Evolutionary conservation across 2,329 filamentous ascomycete species (phyloP), one percentile per base, ranked within the genome.

Genomic region (Leptographium procerum): DNA sequence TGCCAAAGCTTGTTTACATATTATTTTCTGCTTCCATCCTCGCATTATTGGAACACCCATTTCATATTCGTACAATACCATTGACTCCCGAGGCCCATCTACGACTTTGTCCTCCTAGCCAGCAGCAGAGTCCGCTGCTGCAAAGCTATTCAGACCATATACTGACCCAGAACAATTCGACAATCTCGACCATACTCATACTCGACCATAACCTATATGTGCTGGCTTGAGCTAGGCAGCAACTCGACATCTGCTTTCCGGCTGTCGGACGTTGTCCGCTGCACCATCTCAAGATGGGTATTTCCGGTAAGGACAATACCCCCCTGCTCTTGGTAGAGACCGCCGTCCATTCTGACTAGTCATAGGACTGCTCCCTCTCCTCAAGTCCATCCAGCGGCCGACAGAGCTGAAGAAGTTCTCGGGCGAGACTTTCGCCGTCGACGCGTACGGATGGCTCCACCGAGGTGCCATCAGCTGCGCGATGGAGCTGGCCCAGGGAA

Each of bases 361-460:
- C n/a, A 1, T 26, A 91, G 92, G 94, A 51, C 83, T 99, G 57
- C 80, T 97, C 36, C 90, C 90, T 43, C 79, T 97, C 61, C 84
- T 99, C 61, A 97, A 97, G 73, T 97, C 94, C 52, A 97, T 99
- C 57, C 94, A 99, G 61, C 91, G 88, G 68, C 88, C 88, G 68
- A 88, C 84, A 55, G 88, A 89, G 65, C 78, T 99, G 61, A 95
- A 91, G 70, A 91, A 91, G 67, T 96, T 88, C 71, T 76, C 82
- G 14, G 94, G 92, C 56, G 86, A 95, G 72, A 95, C 88, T 1
- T 81, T 99, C 52, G 95, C 88, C n/a, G 86, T 99, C 40, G 94
- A 99, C 71, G 92, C 88, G 59, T 99, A 99, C 78, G 94, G 92
- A 70, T 99, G 95, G 94, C 84, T 99, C 58, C 94, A 99, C 72